Base-by-base conservation (phyloP, 768 basidiomycete species). In the Lanmaoa rubissima region DNA sequence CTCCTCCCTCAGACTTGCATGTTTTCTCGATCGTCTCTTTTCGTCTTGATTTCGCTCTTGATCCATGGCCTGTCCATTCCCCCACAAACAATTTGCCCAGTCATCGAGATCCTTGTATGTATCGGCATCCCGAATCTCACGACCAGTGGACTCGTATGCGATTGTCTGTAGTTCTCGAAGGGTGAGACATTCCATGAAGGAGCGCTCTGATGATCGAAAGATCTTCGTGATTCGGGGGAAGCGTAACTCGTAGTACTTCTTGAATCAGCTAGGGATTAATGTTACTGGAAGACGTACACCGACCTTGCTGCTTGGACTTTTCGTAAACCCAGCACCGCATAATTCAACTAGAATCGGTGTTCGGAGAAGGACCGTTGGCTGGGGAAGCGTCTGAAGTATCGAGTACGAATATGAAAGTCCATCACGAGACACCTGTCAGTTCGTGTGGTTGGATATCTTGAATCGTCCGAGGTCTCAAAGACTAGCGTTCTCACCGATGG, bases 321-420 rank as follows among this genome's bases (percentile, higher is more conserved):
- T 90, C 32, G 87, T 88, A 64, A 93, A 95, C 2, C 92, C 89
- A 5, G 89, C 93, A 13, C 93, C 92, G 57, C 82, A 85, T 5
- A 95, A 65, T 63, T 94, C 92, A 3, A 79, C 84, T 5, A 90
- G 75, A 16, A 92, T 63, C 2, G 92, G 92, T 31, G 73, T 73
- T 12, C 73, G 70, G 26, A 95, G 73, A 55, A 94, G 67, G 4
- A 84, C 69, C 0, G 74, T 66, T 5, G 93, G 93, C 3, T 73
- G 73, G 1, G 69, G 56, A 17, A 89, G 73, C 0, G 79, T 77
- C 5, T 67, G 64, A 19, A 79, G 78, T 17, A 90, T 53, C 0
- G 73, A 74, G 62, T 83, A 82, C 0, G 80, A 79, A 68, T 85
- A 92, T 0, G 79, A 73, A n/a, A 88, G 72, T 21, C 59, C 64